phyloP scores from a whole-genome alignment of 805 yeast species.

The Starmerella sp. region DNA sequence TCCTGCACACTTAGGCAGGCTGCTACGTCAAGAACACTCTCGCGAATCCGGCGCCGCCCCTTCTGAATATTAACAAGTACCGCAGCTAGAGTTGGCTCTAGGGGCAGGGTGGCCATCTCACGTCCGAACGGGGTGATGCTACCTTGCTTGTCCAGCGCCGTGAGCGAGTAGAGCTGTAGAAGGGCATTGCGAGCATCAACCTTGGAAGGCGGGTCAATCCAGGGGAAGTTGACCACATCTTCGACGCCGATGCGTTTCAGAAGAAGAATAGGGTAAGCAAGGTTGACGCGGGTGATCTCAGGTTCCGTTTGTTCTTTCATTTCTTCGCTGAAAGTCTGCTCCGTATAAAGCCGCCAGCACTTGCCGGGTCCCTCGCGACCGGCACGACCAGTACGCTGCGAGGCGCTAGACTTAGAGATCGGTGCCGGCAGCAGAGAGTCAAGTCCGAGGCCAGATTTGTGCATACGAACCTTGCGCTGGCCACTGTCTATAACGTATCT shows the following conservation, averaged over 20 bases:
- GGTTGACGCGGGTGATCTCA: slow-evolving; percentile 78
- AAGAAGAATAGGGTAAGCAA: slow-evolving; percentile 73
- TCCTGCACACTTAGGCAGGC: slow-evolving; percentile 91
- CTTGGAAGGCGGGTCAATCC: slow-evolving; percentile 86
- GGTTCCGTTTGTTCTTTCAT: slow-evolving; percentile 80
- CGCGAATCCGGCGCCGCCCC: slow-evolving; percentile 33
- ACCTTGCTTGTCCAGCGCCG: slow-evolving; percentile 70
- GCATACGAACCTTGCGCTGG: slow-evolving; percentile 80
- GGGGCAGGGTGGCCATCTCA: slow-evolving; percentile 78
- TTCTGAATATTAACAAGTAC: slow-evolving; percentile 65
- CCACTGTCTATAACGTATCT: slow-evolving; percentile 90
- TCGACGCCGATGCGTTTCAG: slow-evolving; percentile 73
- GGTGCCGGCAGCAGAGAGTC: slow-evolving; percentile 90
- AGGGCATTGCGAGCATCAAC: slow-evolving; percentile 67
- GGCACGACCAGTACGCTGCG: slow-evolving; percentile 97
- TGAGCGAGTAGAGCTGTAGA: slow-evolving; percentile 61
- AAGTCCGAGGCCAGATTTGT: slow-evolving; percentile 86
- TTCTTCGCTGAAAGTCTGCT: slow-evolving; percentile 43
- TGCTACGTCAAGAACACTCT: slow-evolving; percentile 72
- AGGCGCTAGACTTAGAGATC: slow-evolving; percentile 85
- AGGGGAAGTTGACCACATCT: slow-evolving; percentile 75
- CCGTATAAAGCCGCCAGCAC: slow-evolving; percentile 74
- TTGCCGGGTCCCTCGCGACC: slow-evolving; percentile 95
- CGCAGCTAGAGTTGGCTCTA: slow-evolving; percentile 84
- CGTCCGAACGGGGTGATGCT: slow-evolving; percentile 68